Base-by-base conservation (phyloP, 805 yeast genomes). In the Saccharomyces eubayanus region DNA sequence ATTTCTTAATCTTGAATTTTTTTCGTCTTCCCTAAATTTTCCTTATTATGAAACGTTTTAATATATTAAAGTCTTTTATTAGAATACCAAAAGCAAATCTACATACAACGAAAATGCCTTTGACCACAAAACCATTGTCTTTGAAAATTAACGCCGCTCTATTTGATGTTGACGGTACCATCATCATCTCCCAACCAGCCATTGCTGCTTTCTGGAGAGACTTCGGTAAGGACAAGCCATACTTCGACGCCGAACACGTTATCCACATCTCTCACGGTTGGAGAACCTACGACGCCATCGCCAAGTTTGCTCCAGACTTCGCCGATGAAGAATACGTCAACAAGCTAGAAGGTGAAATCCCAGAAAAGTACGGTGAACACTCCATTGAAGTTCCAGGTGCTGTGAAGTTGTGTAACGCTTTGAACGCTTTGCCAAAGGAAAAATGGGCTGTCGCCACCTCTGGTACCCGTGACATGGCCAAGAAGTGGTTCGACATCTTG, bases 391-490 rank as follows among this genome's bases (percentile, higher is more conserved):
- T 89, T 52, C 84, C 85, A 14, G 96, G 96, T 53, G 85, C 89
- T 51, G 78, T 80, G 50, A 81, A 79, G 64, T 75, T 89, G 58
- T 81, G 83, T 65, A 74, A 75, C 62, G 71, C 72, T 14, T 74
- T 85, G 61, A 79, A 79, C 67, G 65, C 73, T 29, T 69, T 72
- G 53, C 83, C 85, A 55, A 70, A 70, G 66, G 75, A 74, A 66
- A 82, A 82, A 72, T 89, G 96, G 89, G 92, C 91, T 53, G 85
- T 89, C 65, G 96, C 89, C 59, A 89, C 96, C 29, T 82, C 89
- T 50, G 96, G 96, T 61, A 84, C 91, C 54, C 76, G 78, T 59
- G 84, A 81, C 40, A 77, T 89, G 76, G 96, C 95, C 53, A 75
- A 82, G 62, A 81, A 84, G 62, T 89, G 96, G 94, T 82, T 89